phyloP scores from a whole-genome alignment of 2,329 filamentous ascomycete species.

The Fusarium scirpi region DNA sequence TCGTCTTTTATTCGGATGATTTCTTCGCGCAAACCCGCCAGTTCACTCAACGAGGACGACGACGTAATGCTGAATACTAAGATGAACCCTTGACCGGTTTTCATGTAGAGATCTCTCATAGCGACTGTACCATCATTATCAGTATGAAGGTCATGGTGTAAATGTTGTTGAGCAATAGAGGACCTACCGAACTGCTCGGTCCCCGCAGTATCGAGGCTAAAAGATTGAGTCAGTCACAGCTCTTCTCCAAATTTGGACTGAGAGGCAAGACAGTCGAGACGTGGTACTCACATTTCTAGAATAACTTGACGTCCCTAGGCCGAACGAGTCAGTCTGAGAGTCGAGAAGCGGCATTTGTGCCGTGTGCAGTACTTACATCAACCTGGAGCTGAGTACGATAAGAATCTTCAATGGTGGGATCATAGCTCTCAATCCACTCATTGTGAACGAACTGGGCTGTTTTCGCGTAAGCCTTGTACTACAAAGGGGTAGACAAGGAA shows the following conservation, averaged over 20 bases:
- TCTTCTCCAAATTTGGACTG: constrained; percentile 32
- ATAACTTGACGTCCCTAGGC: constrained; percentile 85
- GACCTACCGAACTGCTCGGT: constrained; percentile 90
- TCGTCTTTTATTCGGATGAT: constrained; percentile 93
- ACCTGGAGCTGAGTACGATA: constrained; percentile 82
- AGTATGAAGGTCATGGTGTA: constrained; percentile 34
- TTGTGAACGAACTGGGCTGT: constrained; percentile 92
- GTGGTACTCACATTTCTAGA: constrained; percentile 79
- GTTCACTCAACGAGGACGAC: constrained; percentile 82
- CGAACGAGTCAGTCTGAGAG: constrained; percentile 49
- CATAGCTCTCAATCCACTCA: constrained; percentile 91
- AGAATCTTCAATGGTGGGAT: constrained; percentile 82
- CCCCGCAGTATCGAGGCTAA: constrained; percentile 85
- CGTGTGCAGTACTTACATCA: constrained; percentile 72
- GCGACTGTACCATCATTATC: constrained; percentile 59
- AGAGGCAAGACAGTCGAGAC: constrained; percentile 3
- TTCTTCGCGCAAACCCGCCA: constrained; percentile 85
- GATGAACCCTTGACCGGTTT: constrained; percentile 90
- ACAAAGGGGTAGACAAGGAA: constrained; percentile 33
- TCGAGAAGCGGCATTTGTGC: constrained; percentile 18
- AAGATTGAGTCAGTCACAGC: constrained; percentile 39
- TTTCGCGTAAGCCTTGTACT: constrained; percentile 37
- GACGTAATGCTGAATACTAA: constrained; percentile 94
- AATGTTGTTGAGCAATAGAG: constrained; percentile 34
- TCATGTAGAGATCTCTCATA: constrained; percentile 90